These are phyloP conservation scores for Allomyces javanicus DNA, from an alignment of 192 early-diverging fungal genomes.

Conservation along the genomic window DNA sequence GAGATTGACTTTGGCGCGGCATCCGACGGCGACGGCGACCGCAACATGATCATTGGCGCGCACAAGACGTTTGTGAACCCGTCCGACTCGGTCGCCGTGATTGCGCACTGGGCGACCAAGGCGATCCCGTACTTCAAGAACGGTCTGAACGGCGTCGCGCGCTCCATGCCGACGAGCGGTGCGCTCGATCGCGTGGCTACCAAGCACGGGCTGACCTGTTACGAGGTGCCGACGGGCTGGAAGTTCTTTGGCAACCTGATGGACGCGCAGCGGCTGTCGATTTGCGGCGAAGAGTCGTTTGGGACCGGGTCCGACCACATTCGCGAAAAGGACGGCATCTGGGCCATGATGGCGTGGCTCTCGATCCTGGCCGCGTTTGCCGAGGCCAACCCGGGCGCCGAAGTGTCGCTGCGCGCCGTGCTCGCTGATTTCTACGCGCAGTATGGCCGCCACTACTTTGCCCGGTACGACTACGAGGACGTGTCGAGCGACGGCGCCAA, in stretches of 20 bases:
- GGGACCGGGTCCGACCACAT: constrained; percentile 97
- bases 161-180: constrained; percentile 89
- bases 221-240: constrained; percentile 81
- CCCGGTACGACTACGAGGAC: constrained; percentile 83
- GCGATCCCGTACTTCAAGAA: constrained; percentile 84
- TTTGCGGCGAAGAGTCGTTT: constrained; percentile 96
- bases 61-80: constrained; percentile 82
- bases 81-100: constrained; percentile 89
- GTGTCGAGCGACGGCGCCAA: constrained; percentile 59
- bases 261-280: constrained; percentile 80
- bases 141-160: constrained; percentile 69
- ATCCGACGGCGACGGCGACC: constrained; percentile 93
- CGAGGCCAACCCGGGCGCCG: constrained; percentile 22
- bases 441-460: constrained; percentile 96
- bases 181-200: constrained; percentile 77
- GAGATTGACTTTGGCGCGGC: constrained; percentile 76
- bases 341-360: constrained; percentile 94
- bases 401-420: constrained; percentile 50
- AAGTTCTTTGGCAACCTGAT: constrained; percentile 99
- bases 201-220: constrained; percentile 54
- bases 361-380: constrained; percentile 68
- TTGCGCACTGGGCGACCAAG: constrained; percentile 66
- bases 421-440: constrained; percentile 54
- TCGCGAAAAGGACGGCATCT: constrained; percentile 96
- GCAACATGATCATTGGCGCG: constrained; percentile 95